Base-by-base conservation (phyloP, 2,329 filamentous ascomycete species). In the Neofusicoccum umdonicola region DNA sequence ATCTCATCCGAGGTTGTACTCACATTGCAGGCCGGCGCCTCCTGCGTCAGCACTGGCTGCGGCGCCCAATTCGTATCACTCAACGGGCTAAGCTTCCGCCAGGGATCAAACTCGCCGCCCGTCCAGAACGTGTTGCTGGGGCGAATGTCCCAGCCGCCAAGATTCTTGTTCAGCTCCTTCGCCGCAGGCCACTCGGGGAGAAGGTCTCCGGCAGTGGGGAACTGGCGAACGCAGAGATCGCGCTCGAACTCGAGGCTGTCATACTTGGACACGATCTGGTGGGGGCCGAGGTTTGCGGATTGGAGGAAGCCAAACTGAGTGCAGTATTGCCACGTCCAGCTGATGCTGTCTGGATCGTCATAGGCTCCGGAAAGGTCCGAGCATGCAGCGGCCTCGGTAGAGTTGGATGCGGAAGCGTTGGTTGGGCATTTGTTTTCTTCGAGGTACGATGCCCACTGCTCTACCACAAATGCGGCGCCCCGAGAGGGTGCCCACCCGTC, bases 291-390 rank as follows among this genome's bases (percentile, higher is more conserved):
- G 68, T 85, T 85, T 39, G 80, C 78, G 61, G 76, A 76, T 69
- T 83, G 80, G 70, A 80, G 82, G 71, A 76, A 84, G 11, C 82
- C 83, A 79, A 79, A 84, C 70, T 85, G 78, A 2, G 79, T 82
- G 71, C 83, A 85, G 69, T 80, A 82, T 68, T 85, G 82, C 81
- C 81, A 84, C 1, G 73, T 78, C 81, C 81, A 84, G 54, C 73
- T 71, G 66, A 84, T 81, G 1, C 65, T 17, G 42, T 44, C 42
- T 8, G 42, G 15, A 8, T 44, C 42, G 3, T 44, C 42, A 3
- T 4, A 7, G 4, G 15, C 15, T 15, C 7, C n/a, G 4, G 42
- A 44, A 15, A 44, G 42, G 42, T 44, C 42, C 4, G 27, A 31
- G 42, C 42, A 44, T 2, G 4, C 8, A 4, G 42, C 12, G 13